Evolutionary conservation across 176 grass and related monocot genomes (phyloP).

Genomic region (Miscanthus lutarioriparius): DNA sequence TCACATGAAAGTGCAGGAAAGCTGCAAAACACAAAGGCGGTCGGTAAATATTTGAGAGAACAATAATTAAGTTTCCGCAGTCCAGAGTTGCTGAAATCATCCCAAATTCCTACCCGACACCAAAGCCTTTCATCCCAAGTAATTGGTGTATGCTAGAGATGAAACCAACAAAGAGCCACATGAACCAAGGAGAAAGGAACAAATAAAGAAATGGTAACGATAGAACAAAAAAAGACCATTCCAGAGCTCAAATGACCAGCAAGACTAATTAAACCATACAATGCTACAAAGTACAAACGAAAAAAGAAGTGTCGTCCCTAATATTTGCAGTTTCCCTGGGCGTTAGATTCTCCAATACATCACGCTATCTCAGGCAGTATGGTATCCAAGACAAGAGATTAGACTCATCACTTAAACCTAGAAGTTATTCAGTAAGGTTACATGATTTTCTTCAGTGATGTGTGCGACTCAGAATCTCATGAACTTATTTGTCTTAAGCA

Average conservation of each 20-base stretch:
- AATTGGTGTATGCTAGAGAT: background rate
- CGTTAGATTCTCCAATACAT: background rate
- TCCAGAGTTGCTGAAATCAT: slow-evolving; percentile 26
- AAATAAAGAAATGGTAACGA: background rate
- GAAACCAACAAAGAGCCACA: background rate
- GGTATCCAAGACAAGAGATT: background rate
- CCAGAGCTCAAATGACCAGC: slow-evolving; percentile 2
- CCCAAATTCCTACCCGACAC: background rate
- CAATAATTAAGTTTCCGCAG: background rate
- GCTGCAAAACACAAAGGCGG: slow-evolving; percentile 49
- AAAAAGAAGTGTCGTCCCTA: background rate
- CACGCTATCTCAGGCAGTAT: background rate
- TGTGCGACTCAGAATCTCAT: background rate
- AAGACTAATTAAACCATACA: background rate
- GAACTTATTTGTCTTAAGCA: background rate
- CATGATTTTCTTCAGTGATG: background rate
- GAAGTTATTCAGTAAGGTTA: background rate
- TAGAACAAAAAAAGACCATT: background rate
- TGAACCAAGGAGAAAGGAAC: background rate
- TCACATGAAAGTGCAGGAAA: slow-evolving; percentile 98
- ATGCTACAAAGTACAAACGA: background rate
- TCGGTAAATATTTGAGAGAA: slow-evolving; percentile 34
- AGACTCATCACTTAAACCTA: background rate
- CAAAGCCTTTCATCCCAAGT: background rate
- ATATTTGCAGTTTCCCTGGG: background rate